Conservation (phyloP, 768 basidiomycete genomes). For the Termitomyces sp. region DNA sequence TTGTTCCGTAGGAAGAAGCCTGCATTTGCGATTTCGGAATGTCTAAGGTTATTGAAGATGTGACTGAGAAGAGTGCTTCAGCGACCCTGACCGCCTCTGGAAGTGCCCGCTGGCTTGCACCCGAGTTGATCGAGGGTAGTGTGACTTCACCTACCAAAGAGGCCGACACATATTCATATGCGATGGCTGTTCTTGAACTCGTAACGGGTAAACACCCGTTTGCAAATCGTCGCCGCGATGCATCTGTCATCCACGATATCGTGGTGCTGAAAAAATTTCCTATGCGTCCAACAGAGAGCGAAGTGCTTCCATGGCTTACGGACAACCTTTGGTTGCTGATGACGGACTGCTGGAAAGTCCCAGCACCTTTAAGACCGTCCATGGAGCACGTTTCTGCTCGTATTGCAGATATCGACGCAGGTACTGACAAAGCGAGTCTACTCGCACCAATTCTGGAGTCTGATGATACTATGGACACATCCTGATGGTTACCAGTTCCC, state of each 20-base stretch:
- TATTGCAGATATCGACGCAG: constrained; percentile 18
- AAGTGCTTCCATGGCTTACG: constrained; percentile 32
- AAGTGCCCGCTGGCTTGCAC: constrained; percentile 57
- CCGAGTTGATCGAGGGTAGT: constrained; percentile 48
- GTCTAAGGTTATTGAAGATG: constrained; percentile 55
- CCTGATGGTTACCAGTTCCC: not conserved
- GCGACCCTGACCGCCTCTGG: constrained; percentile 43
- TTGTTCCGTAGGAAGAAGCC: constrained; percentile 37
- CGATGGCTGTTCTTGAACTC: constrained; percentile 58
- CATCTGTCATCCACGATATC: constrained; percentile 44
- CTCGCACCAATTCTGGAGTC: constrained; percentile 3
- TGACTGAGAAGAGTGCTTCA: constrained; percentile 44
- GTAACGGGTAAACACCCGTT: constrained; percentile 51
- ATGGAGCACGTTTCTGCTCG: constrained; percentile 32
- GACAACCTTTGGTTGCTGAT: constrained; percentile 45
- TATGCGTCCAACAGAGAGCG: constrained; percentile 32
- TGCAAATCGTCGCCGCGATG: constrained; percentile 42
- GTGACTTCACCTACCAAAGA: constrained; percentile 36
- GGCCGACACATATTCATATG: constrained; percentile 54
- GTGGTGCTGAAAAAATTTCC: constrained; percentile 33
- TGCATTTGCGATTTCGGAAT: constrained; percentile 63
- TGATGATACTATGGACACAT: constrained; percentile 11
- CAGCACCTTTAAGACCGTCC: constrained; percentile 31
- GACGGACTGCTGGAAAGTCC: constrained; percentile 40
- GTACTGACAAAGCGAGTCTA: not conserved